phyloP scores from a whole-genome alignment of 139 green algal genomes.

The Spirogloea muscicola region DNA sequence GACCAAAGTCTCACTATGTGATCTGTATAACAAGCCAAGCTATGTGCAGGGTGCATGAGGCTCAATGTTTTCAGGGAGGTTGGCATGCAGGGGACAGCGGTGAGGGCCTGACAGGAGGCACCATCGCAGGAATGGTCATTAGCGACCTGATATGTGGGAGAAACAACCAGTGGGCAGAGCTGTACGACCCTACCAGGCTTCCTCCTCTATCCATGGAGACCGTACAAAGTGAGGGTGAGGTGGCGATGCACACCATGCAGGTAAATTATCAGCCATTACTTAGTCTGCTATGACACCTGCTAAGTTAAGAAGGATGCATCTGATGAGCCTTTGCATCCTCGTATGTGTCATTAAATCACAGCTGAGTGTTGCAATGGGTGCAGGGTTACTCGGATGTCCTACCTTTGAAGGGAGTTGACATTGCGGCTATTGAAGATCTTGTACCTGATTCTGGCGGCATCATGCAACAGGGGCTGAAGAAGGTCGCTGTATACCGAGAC shows the following conservation, averaged over 20 bases:
- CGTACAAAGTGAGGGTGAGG: background rate
- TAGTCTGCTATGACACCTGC: too few relatives aligned
- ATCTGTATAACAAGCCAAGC: too few relatives aligned
- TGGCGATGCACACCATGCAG: constrained; percentile 26
- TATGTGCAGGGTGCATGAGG: too few relatives aligned
- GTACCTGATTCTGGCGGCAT: background rate
- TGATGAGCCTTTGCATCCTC: too few relatives aligned
- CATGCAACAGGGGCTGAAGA: constrained; percentile 21
- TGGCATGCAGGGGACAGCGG: constrained; percentile 59
- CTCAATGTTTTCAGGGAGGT: too few relatives aligned
- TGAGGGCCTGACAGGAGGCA: constrained; percentile 68
- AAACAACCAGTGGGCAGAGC: constrained; percentile 32
- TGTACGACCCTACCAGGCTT: constrained; percentile 39
- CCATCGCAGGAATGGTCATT: constrained; percentile 53
- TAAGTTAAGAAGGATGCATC: too few relatives aligned
- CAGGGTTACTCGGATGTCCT: constrained; percentile 30
- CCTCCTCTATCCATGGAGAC: constrained; percentile 12
- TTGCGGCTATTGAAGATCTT: constrained; percentile 11
- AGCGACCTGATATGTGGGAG: constrained; percentile 55
- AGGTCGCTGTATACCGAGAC: constrained; percentile 26
- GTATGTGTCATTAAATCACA: too few relatives aligned
- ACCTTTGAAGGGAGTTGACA: constrained; percentile 1
- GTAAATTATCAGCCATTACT: too few relatives aligned
- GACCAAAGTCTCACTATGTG: too few relatives aligned
- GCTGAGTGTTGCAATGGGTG: too few relatives aligned